Evolutionary conservation across 768 basidiomycete genomes (phyloP).

Genomic region (Sarcodon sp.): DNA sequence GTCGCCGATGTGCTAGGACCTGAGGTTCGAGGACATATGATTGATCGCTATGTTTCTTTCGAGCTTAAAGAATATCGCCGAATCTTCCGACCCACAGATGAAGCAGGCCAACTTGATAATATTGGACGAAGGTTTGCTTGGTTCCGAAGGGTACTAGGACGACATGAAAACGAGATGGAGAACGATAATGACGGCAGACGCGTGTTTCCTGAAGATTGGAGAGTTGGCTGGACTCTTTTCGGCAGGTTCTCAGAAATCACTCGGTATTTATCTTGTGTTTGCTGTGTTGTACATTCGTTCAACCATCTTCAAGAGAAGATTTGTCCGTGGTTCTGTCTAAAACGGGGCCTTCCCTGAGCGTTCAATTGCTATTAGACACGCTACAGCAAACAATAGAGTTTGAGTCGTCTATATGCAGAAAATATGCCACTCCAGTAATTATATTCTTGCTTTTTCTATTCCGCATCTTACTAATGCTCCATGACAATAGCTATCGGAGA

Average conservation of each 20-base stretch:
- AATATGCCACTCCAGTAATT: conserved; percentile 66
- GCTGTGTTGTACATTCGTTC: not conserved
- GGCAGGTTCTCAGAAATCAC: conserved; percentile 88
- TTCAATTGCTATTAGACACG: conserved; percentile 74
- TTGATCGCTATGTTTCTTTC: conserved; percentile 81
- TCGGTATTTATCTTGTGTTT: conserved; percentile 31
- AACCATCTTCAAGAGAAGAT: conserved; percentile 50
- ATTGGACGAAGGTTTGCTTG: conserved; percentile 87
- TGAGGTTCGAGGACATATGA: conserved; percentile 69
- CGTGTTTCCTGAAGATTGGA: conserved; percentile 82
- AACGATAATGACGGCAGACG: conserved; percentile 22
- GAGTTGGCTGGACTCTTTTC: conserved; percentile 67
- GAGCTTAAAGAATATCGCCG: conserved; percentile 94
- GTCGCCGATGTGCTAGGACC: conserved; percentile 81
- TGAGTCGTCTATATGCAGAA: conserved; percentile 67
- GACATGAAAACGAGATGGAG: conserved; percentile 73
- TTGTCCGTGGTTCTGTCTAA: conserved; percentile 72
- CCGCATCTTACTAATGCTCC: no score
- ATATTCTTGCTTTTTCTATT: not conserved
- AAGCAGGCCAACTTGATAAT: conserved; percentile 95
- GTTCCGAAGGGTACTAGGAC: conserved; percentile 78
- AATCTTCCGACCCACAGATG: conserved; percentile 87
- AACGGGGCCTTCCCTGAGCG: conserved; percentile 55
- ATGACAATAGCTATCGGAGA: conserved; percentile 42
- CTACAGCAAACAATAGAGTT: conserved; percentile 84